Percentiles rank a stretch among this genome's conserved stretches.
Evolutionary conservation across 306 rosid species (phyloP).

Genomic region (Crataegus laevigata): DNA sequence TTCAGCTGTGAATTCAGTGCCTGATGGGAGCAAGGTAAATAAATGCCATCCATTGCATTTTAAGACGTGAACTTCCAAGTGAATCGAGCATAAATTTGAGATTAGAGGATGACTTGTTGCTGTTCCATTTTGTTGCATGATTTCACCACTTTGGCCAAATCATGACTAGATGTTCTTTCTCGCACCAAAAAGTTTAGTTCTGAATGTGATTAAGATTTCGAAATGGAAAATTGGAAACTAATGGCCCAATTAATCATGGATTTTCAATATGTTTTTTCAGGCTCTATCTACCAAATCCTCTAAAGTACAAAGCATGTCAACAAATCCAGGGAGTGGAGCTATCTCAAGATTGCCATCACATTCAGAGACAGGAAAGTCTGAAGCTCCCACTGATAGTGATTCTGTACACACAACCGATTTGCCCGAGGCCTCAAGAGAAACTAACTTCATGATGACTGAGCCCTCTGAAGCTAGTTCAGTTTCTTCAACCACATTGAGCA

Average conservation of each 20-base stretch:
- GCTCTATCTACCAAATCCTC: constrained; percentile 19
- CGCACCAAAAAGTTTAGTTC: background rate
- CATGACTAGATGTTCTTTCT: background rate
- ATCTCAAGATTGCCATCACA: constrained; percentile 19
- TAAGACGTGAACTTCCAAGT: background rate
- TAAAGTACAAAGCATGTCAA: constrained; percentile 27
- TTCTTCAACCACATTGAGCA: constrained; percentile 20
- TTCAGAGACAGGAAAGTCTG: constrained; percentile 27
- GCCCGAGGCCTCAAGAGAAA: constrained; percentile 10
- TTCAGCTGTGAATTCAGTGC: constrained; percentile 19
- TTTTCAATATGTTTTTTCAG: constrained; percentile 17
- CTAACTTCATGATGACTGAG: constrained; percentile 1
- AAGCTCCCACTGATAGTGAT: constrained; percentile 4
- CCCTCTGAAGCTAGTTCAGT: constrained; percentile 20
- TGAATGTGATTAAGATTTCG: background rate
- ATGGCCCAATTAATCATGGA: too few relatives aligned
- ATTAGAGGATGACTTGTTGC: background rate
- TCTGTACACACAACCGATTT: constrained; percentile 8
- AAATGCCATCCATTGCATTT: background rate
- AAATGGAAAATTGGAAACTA: too few relatives aligned
- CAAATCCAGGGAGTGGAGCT: constrained; percentile 18
- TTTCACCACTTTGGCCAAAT: background rate
- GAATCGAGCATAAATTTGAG: background rate
- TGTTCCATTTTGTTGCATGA: background rate
- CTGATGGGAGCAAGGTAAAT: constrained; percentile 49